Base-by-base conservation (phyloP, 1,284 basidiomycete genomes). In the Rhodotorula mucilaginosa region DNA sequence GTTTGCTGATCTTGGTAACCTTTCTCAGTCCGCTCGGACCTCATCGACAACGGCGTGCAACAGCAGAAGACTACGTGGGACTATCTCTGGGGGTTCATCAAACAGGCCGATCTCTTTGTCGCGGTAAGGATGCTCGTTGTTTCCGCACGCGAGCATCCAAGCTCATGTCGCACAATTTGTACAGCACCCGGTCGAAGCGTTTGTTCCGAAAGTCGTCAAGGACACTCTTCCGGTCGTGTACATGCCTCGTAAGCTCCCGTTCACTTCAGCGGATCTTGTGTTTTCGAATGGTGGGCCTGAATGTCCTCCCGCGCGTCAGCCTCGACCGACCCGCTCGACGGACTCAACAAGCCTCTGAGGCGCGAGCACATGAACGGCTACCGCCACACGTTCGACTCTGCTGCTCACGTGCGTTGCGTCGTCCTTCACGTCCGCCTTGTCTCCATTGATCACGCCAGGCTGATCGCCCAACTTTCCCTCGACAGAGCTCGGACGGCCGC, bases 321-420 rank as follows among this genome's bases (percentile, higher is more conserved):
- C 23, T 71, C 63, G n/a, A 71, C 70, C 29, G 58, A 67, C 12
- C 66, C 70, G n/a, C 48, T 71, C 64, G 70, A 71, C 60, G 70
- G 70, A 19, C 63, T 71, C 23, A 71, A 71, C 63, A 71, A 71
- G 52, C 70, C 70, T 0, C 61, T 71, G 18, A 31, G 46, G 29
- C 49, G 49, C 5, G 34, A 29, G 3, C 34, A 48, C 56, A 39
- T 65, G 4, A 51, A 61, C 31, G 21, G 23, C 13, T 71, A 68
- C 56, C 66, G 66, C 4, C 58, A 65, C 64, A n/a, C 47, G 0
- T 71, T 71, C 54, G 39, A 68, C 23, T 26, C 44, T 5, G 58
- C 70, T 4, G 51, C 61, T 7, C 3, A 64, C 19, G 70, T 67
- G 21, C 49, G 64, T 46, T n/a, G 19, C 26, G 34, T 34, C 21